Base-by-base conservation (phyloP, 129 eudicot genomes). In the Saposhnikovia divaricata region DNA sequence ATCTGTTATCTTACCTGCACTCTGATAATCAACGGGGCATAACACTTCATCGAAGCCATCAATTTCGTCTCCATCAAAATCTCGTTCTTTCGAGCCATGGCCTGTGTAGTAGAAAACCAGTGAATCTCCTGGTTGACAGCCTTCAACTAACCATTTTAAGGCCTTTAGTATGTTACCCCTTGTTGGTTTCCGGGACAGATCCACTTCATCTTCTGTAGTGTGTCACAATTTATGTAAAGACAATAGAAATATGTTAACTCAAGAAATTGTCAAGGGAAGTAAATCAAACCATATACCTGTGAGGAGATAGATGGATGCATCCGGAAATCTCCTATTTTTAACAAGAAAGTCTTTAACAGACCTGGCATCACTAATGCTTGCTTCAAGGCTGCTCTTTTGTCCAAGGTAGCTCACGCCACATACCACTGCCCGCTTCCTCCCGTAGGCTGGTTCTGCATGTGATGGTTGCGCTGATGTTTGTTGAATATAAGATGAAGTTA, bases 71-170 rank as follows among this genome's bases (percentile, higher is more conserved):
- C 91, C 90, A 45, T 81, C 82, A 27, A 27, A 21, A 70, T 92
- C 96, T 8, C 77, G 76, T 79, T 88, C 88, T 40, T 80, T 88
- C 9, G 90, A 81, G 23, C 88, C 97, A 82, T 87, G 93, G 46
- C 96, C 96, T 5, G 97, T 82, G 80, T 90, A 92, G 86, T 90
- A 88, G 80, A 92, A 90, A 88, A 92, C 90, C 87, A 92, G 80
- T 3, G 97, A 92, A 79, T 92, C 97, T 68, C 97, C 97, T 16
- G 87, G n/a, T 72, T 63, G 89, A 77, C 93, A 85, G 50, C 87
- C 91, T 65, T 84, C 84, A 40, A 86, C 83, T 31, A 90, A 91
- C 96, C 93, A 88, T 39, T 82, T 79, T 71, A 92, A 38, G 50
- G 93, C 91, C 71, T 21, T 77, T 66, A 45, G 28, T 57, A 90